Percentiles rank a stretch among this genome's conserved stretches.
Conservation (phyloP, 192 early-diverging fungal species). For the Coemansia sp. region DNA sequence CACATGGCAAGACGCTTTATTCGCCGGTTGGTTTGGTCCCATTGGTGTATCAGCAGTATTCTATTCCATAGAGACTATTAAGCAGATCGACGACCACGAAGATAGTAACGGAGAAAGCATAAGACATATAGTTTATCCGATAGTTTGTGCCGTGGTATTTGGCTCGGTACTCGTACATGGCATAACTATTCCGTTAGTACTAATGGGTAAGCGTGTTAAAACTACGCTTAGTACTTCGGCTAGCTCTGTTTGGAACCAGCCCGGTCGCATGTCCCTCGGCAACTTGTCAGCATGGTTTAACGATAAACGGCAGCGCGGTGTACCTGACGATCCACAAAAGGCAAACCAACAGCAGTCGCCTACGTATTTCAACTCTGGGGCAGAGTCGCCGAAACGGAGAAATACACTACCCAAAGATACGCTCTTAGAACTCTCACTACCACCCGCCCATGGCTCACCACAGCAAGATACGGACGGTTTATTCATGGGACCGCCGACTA, state of each 20-base stretch:
- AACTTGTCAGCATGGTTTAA: not conserved
- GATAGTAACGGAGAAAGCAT: slow-evolving; percentile 19
- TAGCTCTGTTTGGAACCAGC: slow-evolving; percentile 18
- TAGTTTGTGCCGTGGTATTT: slow-evolving; percentile 76
- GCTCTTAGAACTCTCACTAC: not conserved
- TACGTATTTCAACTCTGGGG: not conserved
- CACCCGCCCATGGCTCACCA: not conserved
- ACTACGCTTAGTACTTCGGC: slow-evolving; percentile 30
- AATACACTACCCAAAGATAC: not conserved
- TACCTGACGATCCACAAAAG: slow-evolving; percentile 69
- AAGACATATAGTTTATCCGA: slow-evolving; percentile 44
- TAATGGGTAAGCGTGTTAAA: slow-evolving; percentile 56
- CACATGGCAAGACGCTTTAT: slow-evolving; percentile 72
- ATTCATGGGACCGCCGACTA: not conserved
- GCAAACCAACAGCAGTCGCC: slow-evolving; percentile 36
- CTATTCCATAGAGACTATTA: slow-evolving; percentile 55
- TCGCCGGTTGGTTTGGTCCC: slow-evolving; percentile 91
- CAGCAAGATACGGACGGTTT: not conserved
- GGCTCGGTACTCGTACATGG: slow-evolving; percentile 83
- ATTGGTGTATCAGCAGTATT: slow-evolving; percentile 71
- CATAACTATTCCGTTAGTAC: slow-evolving; percentile 72
- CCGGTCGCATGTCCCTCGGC: slow-evolving; percentile 3
- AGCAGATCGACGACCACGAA: slow-evolving; percentile 30
- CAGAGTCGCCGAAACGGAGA: not conserved
- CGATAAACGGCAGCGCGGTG: not conserved